Base-by-base conservation (phyloP, 164 flowering plant species). In the Aristolochia contorta region DNA sequence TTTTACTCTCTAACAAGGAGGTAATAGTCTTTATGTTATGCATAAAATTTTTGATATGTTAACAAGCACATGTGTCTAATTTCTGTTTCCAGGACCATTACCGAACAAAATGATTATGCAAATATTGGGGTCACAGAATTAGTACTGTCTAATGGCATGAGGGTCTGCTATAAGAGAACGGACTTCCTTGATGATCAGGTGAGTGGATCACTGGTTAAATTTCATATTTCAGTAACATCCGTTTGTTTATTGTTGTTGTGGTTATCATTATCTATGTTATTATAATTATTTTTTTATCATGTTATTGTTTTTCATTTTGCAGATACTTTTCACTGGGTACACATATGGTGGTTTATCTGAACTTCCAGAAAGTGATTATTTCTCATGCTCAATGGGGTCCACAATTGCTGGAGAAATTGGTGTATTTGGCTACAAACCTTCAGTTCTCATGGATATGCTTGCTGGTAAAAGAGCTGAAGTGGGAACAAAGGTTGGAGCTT, bases 381-480 rank as follows among this genome's bases (percentile, higher is more conserved):
- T 78, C 62, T 83, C 96, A 48, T 89, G 96, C 65, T 84, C 95
- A 64, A 84, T 87, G 90, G 86, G 88, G 60, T 77, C 96, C 67
- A 89, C 91, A 32, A 92, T 92, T 81, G 96, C 98, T 68, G 96
- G 96, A 65, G 98, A 92, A 72, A 87, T 92, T 69, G 98, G 98
- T 58, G 73, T 87, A 43, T 92, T 87, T 87, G 98, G 98, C 62
- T 79, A 89, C 65, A 83, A 76, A 73, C 98, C 98, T 46, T 76
- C 96, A 54, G 75, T 92, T 30, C 75, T 92, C 45, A 80, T 79
- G 88, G 98, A 92, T 67, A 84, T 92, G 93, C 88, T 92, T 66
- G 98, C 98, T 74, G 96, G 98, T 60, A 92, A 92, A 80, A 87
- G 98, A 77, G 93, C 87, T 71, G 94, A 86, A 76, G 91, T 89